Percentiles rank a stretch among this genome's conserved stretches.
Conservation (phyloP, 1,139 yeast species). For the Blastobotrys ciferrii region DNA sequence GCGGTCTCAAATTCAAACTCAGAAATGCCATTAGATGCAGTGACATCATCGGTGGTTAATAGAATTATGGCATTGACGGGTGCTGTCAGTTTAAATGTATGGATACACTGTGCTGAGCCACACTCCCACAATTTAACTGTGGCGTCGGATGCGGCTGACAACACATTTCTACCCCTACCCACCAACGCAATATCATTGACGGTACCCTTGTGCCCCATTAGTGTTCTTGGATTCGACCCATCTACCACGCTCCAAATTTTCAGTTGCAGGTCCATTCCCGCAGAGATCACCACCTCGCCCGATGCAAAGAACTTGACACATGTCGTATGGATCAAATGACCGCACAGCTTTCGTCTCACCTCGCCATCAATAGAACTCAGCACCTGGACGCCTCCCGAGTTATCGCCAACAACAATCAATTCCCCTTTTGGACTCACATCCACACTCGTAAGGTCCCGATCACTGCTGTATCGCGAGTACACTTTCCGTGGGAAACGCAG, state of each 20-base stretch:
- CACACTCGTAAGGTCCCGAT: conserved; percentile 31
- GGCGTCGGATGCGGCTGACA: conserved; percentile 48
- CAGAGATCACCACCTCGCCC: conserved; percentile 53
- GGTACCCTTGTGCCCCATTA: conserved; percentile 47
- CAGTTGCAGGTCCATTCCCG: conserved; percentile 54
- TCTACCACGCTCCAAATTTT: conserved; percentile 55
- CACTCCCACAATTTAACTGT: conserved; percentile 65
- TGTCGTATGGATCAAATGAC: conserved; percentile 49
- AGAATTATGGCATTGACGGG: conserved; percentile 19
- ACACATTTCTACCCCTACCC: conserved; percentile 64
- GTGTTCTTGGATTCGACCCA: conserved; percentile 50
- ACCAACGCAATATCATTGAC: conserved; percentile 48
- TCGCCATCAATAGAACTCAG: conserved; percentile 10
- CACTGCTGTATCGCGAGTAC: conserved; percentile 5
- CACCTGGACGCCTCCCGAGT: conserved; percentile 42
- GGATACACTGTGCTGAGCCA: conserved; percentile 49
- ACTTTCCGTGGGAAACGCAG: conserved; percentile 11
- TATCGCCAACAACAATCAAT: conserved; percentile 44
- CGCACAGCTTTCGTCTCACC: conserved; percentile 28
- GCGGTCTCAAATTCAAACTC: conserved; percentile 42
- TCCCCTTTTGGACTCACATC: conserved; percentile 38
- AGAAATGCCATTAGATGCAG: conserved; percentile 5
- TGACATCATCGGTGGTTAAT: conserved; percentile 26
- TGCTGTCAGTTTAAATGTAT: conserved; percentile 35
- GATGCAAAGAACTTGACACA: conserved; percentile 54